A percentile compares a stretch with the other conserved stretches of the same genome.
phyloP scores from a whole-genome alignment of 352 stramenopile genomes.

The Phytophthora citrophthora region DNA sequence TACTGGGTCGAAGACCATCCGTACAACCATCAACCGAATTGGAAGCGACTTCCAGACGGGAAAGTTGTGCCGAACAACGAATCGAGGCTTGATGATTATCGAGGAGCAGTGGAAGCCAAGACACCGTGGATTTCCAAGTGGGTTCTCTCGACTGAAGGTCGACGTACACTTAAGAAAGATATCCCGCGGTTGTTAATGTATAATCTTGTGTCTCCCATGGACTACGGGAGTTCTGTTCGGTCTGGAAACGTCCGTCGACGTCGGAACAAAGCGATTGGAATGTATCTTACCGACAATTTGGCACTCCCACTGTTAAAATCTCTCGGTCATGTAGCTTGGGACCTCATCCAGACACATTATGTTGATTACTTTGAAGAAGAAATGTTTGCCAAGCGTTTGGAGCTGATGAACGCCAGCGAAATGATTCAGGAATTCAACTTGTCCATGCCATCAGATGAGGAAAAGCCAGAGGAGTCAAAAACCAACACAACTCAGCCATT shows the following conservation, averaged over 20 bases:
- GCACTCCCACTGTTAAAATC: constrained; percentile 46
- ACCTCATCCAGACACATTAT: constrained; percentile 47
- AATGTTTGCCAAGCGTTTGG: constrained; percentile 28
- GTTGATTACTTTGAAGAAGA: constrained; percentile 47
- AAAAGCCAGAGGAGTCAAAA: constrained; percentile 21
- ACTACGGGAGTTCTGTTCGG: constrained; percentile 41
- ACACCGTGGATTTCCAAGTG: constrained; percentile 42
- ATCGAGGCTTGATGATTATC: constrained; percentile 23
- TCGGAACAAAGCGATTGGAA: constrained; percentile 39
- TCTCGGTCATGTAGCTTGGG: constrained; percentile 33
- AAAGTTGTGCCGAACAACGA: constrained; percentile 40
- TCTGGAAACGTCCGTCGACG: constrained; percentile 39
- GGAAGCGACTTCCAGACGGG: constrained; percentile 50
- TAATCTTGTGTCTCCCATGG: constrained; percentile 57
- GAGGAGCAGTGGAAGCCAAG: constrained; percentile 23
- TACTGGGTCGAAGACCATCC: constrained; percentile 60
- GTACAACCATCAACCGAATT: constrained; percentile 45
- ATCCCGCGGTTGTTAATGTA: constrained; percentile 45
- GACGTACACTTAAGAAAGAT: constrained; percentile 40
- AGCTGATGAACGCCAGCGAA: constrained; percentile 48
- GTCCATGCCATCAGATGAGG: constrained; percentile 27
- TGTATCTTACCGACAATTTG: constrained; percentile 50
- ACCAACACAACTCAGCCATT: constrained; percentile 42
- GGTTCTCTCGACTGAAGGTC: constrained; percentile 34
- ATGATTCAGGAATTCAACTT: constrained; percentile 48